A percentile compares a stretch with the other conserved stretches of the same genome.
These are phyloP conservation scores for Axilococcus clingmanii DNA, from an alignment of 139 green algal species.

Conservation along the genomic window DNA sequence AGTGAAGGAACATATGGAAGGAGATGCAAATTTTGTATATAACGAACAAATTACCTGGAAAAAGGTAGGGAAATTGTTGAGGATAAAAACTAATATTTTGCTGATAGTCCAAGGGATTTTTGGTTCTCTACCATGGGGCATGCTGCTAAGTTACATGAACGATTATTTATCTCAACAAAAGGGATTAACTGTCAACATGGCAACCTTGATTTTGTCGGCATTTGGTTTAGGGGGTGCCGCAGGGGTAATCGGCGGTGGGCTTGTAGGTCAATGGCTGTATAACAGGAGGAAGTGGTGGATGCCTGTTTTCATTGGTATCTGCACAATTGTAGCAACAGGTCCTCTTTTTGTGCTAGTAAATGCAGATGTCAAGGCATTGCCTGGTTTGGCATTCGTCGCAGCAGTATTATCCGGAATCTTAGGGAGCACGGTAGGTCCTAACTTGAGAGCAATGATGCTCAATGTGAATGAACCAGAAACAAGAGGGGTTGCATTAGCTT, in stretches of 20 bases:
- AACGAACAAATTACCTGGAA: conserved; percentile 43
- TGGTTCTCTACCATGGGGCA: conserved; percentile 68
- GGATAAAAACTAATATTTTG: conserved; percentile 52
- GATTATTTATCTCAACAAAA: conserved; percentile 64
- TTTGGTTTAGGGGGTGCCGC: conserved; percentile 54
- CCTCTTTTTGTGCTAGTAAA: conserved; percentile 65
- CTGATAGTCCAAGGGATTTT: conserved; percentile 56
- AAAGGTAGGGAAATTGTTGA: conserved; percentile 42
- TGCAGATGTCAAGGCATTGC: conserved; percentile 12
- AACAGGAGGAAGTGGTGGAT: conserved; percentile 41
- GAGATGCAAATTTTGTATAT: conserved; percentile 31
- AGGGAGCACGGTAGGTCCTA: conserved; percentile 30
- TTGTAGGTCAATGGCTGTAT: conserved; percentile 65
- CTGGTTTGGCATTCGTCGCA: conserved; percentile 24
- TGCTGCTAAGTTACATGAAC: conserved; percentile 71
- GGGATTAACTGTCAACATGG: conserved; percentile 20
- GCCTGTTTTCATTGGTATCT: conserved; percentile 36
- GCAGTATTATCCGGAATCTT: conserved; percentile 14
- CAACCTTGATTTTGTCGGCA: conserved; percentile 46
- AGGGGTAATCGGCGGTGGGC: conserved; percentile 57
- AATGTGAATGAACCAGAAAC: conserved; percentile 76
- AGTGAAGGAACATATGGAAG: conserved; percentile 23
- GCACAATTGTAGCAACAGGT: conserved; percentile 32
- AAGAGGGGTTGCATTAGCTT: conserved; percentile 58
- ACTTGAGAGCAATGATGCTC: conserved; percentile 58